phyloP scores from a whole-genome alignment of 495 filamentous ascomycete genomes.

The Aspergillus coremiiformis region DNA sequence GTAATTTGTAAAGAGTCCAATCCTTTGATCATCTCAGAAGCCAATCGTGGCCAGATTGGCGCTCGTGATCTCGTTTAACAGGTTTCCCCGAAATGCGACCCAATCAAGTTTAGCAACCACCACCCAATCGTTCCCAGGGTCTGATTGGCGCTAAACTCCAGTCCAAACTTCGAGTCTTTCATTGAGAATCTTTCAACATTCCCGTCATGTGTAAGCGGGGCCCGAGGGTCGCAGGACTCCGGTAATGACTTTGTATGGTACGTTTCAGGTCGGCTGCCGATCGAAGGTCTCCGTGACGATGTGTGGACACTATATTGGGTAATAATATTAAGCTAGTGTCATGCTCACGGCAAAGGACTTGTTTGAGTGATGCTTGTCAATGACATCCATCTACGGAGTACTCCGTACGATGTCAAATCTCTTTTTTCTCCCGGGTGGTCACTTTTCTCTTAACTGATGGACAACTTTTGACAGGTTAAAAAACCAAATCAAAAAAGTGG shows the following conservation, averaged over 20 bases:
- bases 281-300: background rate
- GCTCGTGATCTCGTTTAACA: slow-evolving; percentile 1
- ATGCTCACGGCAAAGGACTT: background rate
- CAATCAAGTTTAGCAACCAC: background rate
- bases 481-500: background rate
- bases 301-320: background rate
- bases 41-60: background rate
- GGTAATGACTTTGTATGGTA: slow-evolving; percentile 4
- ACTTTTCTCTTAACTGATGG: no score
- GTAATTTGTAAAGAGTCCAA: background rate
- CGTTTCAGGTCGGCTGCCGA: background rate
- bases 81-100: background rate
- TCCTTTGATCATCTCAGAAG: background rate
- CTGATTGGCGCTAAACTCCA: background rate
- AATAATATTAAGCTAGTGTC: background rate
- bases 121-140: background rate
- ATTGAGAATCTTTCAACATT: background rate
- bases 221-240: background rate
- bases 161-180: no score
- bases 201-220: slow-evolving; percentile 3
- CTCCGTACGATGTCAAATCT: no score
- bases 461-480: background rate
- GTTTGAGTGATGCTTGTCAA: no score
- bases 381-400: no score
- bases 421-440: no score